Base-by-base conservation (phyloP, 2,329 filamentous ascomycete genomes). In the Venturia effusa region DNA sequence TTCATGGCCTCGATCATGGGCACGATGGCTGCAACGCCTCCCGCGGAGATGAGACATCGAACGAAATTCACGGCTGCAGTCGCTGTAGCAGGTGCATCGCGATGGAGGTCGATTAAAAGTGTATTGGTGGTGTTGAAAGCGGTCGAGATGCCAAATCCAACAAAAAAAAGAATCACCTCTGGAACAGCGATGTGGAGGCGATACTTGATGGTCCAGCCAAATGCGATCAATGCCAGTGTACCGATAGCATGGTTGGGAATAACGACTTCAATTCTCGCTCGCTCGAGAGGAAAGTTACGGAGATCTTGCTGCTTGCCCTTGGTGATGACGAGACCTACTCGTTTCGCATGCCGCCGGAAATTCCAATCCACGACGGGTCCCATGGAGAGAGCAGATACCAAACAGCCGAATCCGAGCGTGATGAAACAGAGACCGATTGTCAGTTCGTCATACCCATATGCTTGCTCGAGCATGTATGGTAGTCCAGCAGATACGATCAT, bases 351-450 rank as follows among this genome's bases (percentile, higher is more conserved):
- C 83, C 67, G 82, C 84, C 65, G 78, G 72, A 89, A 95, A 72
- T 92, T 92, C 79, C 83, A 86, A 73, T 90, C 88, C 41, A 89
- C 80, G 1, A 84, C 67, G 2, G 79, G 78, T 5, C 89, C 88
- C 40, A 72, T 74, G 19, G 76, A 70, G 37, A 77, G 66, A 19
- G 76, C 71, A 57, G 75, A 71, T 30, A 71, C 61, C 41, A 77
- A 67, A 41, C 72, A 70, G 5, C 77, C 77, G 6, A 71, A 63
- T 15, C 76, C 77, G 48, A 77, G 74, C 0, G 77, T 72, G 45
- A 64, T 54, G 51, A 40, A 80, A 13, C 66, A 71, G 6, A 78
- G 69, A 2, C 76, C 76, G 41, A 81, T 75, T 66, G 82, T 73
- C 8, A 83, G 74, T 61, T 79, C 74, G 68, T 74, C 72, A 69